Base-by-base conservation (phyloP, 495 filamentous ascomycete genomes). In the Aspergillus affinis region DNA sequence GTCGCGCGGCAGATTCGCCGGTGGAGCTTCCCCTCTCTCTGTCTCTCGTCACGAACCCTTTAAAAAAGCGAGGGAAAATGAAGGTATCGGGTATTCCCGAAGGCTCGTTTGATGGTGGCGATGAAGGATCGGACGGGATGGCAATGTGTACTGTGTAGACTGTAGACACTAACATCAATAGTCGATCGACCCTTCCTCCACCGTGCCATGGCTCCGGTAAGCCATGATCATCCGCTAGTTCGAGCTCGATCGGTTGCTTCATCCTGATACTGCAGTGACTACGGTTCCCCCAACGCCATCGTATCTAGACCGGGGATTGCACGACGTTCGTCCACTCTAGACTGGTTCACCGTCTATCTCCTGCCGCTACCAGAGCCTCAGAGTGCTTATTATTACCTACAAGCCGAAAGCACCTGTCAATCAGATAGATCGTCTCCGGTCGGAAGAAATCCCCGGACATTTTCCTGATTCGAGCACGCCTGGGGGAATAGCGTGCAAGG, bases 211-310 rank as follows among this genome's bases (percentile, higher is more conserved):
- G 4, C 15, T 19, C 45, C 44, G 53, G 53, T 41, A 41, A 41
- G 45, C 45, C 47, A 51, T 51, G 27, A 29, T 50, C 55, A 51
- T 48, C 27, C 55, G 26, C 36, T 41, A 41, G 36, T 41, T 41
- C 23, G 23, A 26, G 23, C 23, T 26, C 23, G 23, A 26, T 26
- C 23, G 23, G 13, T 4, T 41, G 36, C 10, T 32, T 32, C 29
- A 32, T 32, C 29, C 23, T 26, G 23, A 26, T 32, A 32, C 2
- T 32, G 29, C 29, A 1, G 6, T 10, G 8, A 1, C 6, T 8
- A 32, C 6, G 7, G 29, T 1, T 6, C 10, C 6, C 29, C 7
- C 10, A 32, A 32, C 6, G 6, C 29, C 29, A 32, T 7, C 29
- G 29, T 32, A n/a, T n/a, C n/a, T n/a, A n/a, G n/a, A n/a, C n/a